Base-by-base conservation (phyloP, 208 protist genomes). In the Crithidia bombi region DNA sequence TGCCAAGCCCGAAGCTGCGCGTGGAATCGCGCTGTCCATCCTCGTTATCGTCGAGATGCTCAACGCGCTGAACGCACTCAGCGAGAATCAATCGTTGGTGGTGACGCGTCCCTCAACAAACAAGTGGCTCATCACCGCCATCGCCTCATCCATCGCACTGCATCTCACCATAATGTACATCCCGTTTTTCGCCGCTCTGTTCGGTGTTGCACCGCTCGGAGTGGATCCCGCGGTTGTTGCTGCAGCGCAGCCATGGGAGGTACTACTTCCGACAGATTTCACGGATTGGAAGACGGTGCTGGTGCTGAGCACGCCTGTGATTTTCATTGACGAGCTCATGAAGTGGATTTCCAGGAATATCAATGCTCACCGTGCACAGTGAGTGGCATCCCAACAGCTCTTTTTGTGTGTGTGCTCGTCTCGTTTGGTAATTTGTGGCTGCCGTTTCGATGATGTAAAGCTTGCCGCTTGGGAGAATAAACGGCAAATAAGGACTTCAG, bases 31-130 rank as follows among this genome's bases (percentile, higher is more conserved):
- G 7, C 72, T 99, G 15, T 97, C 94, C 0, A 94, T 98, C 58
- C 82, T 98, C 15, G 97, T 98, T 6, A 56, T 95, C 5, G 82
- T 98, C 25, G 97, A 98, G 75, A 98, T 99, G 96, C 81, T 98
- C 44, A 98, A 98, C 79, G 94, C 96, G 19, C 81, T 98, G 41
- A 98, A 98, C 64, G 94, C 94, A 25, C 70, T 98, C 9, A 98
- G 94, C 63, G 95, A 98, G 73, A 96, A 97, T 56, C 81, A 94
- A 38, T 94, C 91, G n/a, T 52, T 97, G 21, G 71, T 94, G 11
- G 75, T 81, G 33, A 84, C 69, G 17, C 85, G 86, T 10, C 93
- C 91, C 14, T 75, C 72, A 11, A 86, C 77, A 12, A 96, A 96
- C 72, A 69, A 85, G n/a, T 93, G 87, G 82, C 75, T 97, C 7